These are phyloP conservation scores for Xylaria sp. DNA, from an alignment of 2,329 filamentous ascomycete genomes.

Conservation along the genomic window DNA sequence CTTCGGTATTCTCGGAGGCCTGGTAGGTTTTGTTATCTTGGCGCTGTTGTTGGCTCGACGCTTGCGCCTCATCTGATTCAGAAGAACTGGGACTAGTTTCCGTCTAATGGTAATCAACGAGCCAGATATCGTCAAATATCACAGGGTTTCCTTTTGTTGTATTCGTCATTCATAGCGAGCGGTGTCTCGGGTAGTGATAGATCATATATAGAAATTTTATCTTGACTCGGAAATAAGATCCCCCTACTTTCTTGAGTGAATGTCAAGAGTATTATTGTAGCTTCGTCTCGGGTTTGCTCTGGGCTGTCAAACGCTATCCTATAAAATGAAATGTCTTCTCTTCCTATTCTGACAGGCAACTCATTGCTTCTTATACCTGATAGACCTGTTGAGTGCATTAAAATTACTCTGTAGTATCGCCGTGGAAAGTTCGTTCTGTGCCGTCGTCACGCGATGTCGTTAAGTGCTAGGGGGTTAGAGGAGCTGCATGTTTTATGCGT, in stretches of 20 bases:
- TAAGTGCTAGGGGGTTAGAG: too few relatives aligned
- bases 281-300: too few relatives aligned
- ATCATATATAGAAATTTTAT: not conserved
- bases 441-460: too few relatives aligned
- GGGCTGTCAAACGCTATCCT: too few relatives aligned
- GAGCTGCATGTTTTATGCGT: too few relatives aligned
- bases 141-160: conserved; percentile 7
- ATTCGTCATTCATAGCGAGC: conserved; percentile 5
- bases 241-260: not conserved
- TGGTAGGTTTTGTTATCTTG: conserved; percentile 59
- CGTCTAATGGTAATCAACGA: not conserved
- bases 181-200: conserved; percentile 3
- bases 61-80: conserved; percentile 51
- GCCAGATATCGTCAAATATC: not conserved
- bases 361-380: not conserved
- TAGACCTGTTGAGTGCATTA: too few relatives aligned
- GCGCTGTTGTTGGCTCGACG: conserved; percentile 54
- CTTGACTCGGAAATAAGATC: not conserved
- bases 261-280: too few relatives aligned
- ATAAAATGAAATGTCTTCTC: too few relatives aligned
- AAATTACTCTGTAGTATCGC: too few relatives aligned
- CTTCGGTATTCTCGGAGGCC: conserved; percentile 63
- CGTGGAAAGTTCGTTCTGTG: too few relatives aligned
- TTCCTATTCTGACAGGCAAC: too few relatives aligned
- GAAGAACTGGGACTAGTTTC: not conserved